Percentiles rank a stretch among this genome's conserved stretches.
These are phyloP conservation scores for Kodamaea sp. DNA, from an alignment of 1,139 yeast species.

Conservation along the genomic window DNA sequence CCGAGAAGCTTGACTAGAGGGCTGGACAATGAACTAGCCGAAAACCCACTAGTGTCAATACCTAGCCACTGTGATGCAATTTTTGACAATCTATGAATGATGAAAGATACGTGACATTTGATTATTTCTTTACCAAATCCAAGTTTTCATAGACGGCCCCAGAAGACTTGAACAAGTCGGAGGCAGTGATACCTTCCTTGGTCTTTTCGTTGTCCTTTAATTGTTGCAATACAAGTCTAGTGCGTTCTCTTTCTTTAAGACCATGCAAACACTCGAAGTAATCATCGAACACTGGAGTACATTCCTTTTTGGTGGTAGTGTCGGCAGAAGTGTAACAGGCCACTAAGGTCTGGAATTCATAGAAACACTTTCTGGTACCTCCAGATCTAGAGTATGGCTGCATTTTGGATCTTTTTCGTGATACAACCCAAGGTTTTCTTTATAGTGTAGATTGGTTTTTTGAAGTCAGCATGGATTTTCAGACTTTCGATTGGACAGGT, in stretches of 20 bases:
- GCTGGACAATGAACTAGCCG: no score
- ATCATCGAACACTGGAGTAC: constrained; percentile 49
- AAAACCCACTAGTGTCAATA: no score
- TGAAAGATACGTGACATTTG: no score
- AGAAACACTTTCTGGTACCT: constrained; percentile 52
- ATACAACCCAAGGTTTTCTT: neutral
- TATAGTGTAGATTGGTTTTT: neutral
- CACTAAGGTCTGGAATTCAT: constrained; percentile 49
- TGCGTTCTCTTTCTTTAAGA: constrained; percentile 48
- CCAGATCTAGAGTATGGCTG: constrained; percentile 53
- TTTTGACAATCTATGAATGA: no score
- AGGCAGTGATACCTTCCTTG: constrained; percentile 44
- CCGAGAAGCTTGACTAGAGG: no score
- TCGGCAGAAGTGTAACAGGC: constrained; percentile 52
- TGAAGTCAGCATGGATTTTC: constrained; percentile 6
- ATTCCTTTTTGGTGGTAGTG: constrained; percentile 42
- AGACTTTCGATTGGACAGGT: constrained; percentile 10
- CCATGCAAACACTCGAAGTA: constrained; percentile 54
- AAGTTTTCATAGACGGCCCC: constrained; percentile 49
- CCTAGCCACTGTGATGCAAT: constrained; percentile 3
- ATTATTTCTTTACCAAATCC: constrained; percentile 37
- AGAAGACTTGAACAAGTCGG: constrained; percentile 46
- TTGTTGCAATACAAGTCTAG: constrained; percentile 48
- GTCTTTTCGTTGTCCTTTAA: constrained; percentile 45
- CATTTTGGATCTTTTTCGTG: constrained; percentile 24